These are phyloP conservation scores for Erodium texanum DNA, from an alignment of 441 rosid genomes.

Conservation along the genomic window DNA sequence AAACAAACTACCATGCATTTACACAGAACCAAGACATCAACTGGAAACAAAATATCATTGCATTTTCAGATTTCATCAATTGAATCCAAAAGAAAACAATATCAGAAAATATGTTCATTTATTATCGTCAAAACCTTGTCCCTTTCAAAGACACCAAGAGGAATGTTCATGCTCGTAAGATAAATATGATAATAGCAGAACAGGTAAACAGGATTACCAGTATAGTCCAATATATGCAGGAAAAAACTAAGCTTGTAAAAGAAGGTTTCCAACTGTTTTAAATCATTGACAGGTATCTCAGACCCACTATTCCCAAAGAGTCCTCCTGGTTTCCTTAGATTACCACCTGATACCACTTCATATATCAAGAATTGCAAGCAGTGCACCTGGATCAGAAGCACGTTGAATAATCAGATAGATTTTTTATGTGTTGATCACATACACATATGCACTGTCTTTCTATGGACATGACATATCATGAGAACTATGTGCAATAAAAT, in stretches of 20 bases:
- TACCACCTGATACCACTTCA: constrained; percentile 99
- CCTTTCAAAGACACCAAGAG: constrained; percentile 8
- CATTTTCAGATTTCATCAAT: not conserved
- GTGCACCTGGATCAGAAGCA: constrained; percentile 58
- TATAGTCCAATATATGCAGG: constrained; percentile 88
- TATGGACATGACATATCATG: not conserved
- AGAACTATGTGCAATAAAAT: not conserved
- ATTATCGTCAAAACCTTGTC: not conserved
- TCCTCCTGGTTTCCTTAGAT: constrained; percentile 97
- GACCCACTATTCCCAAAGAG: constrained; percentile 97
- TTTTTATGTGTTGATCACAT: not conserved
- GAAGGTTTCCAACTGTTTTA: constrained; percentile 91
- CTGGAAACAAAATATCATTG: not conserved
- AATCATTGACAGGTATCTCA: constrained; percentile 89
- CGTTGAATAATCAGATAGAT: constrained; percentile 1
- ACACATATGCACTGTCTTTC: not conserved
- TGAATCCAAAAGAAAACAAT: constrained; percentile 3
- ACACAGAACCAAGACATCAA: not conserved
- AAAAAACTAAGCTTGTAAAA: constrained; percentile 98
- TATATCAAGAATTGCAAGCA: constrained; percentile 96
- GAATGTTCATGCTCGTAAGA: not conserved
- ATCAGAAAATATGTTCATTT: not conserved
- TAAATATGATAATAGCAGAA: not conserved
- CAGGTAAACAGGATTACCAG: constrained; percentile 44
- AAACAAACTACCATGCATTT: not conserved